Percentiles rank a stretch among this genome's conserved stretches.
Evolutionary conservation across 148 eudicot species (phyloP).

Genomic region (Rhododendron ferrugineum): DNA sequence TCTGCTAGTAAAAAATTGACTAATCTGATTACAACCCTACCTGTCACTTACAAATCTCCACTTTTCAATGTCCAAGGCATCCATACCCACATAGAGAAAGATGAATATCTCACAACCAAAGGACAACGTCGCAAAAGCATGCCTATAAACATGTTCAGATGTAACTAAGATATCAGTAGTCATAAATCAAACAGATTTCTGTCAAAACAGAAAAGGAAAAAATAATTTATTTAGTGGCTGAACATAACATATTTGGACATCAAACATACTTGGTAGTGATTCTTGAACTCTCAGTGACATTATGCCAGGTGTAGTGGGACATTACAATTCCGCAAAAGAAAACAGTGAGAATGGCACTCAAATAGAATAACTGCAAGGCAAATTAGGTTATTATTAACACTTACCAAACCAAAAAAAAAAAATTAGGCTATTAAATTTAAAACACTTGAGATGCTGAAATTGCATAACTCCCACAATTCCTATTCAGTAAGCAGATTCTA

Average conservation of each 20-base stretch:
- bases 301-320: slow-evolving; percentile 94
- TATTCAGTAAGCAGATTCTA: neutral
- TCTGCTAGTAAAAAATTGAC: neutral
- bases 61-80: slow-evolving; percentile 47
- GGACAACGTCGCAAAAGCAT: slow-evolving; percentile 43
- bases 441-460: neutral
- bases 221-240: neutral
- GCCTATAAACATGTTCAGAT: slow-evolving; percentile 28
- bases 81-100: slow-evolving; percentile 48
- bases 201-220: neutral
- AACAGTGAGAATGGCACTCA: slow-evolving; percentile 81
- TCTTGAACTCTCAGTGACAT: slow-evolving; percentile 80
- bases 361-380: slow-evolving; percentile 48
- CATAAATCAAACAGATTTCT: neutral
- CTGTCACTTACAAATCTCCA: slow-evolving; percentile 34
- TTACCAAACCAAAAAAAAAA: too few species aligned
- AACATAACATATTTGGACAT: neutral
- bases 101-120: slow-evolving; percentile 41
- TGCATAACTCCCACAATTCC: neutral
- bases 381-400: neutral
- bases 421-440: neutral
- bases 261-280: slow-evolving; percentile 65
- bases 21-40: slow-evolving; percentile 12
- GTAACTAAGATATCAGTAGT: neutral
- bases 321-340: slow-evolving; percentile 87